Percentiles rank a stretch among this genome's conserved stretches.
Evolutionary conservation across 1,139 yeast species (phyloP).

Genomic region (Geotrichum reessii): DNA sequence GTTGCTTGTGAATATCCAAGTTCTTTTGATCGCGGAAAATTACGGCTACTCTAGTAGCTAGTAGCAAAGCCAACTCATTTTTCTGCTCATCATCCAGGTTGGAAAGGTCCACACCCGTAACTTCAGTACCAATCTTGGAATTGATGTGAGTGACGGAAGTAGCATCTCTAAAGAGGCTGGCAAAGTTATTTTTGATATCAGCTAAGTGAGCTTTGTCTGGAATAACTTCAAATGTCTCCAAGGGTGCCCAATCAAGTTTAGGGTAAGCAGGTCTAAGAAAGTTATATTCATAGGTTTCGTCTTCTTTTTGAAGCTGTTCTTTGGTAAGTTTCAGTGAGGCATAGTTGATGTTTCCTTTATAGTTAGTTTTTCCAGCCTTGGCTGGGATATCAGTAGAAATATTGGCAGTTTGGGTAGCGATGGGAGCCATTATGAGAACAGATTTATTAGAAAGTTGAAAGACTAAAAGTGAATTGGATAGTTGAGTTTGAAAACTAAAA

Average conservation of each 20-base stretch:
- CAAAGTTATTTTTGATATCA: constrained; percentile 33
- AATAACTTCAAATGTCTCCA: constrained; percentile 23
- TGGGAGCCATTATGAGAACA: constrained; percentile 10
- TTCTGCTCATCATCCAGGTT: constrained; percentile 44
- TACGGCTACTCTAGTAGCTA: constrained; percentile 63
- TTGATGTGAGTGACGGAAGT: constrained; percentile 39
- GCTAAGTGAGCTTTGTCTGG: constrained; percentile 22
- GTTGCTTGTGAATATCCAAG: constrained; percentile 46
- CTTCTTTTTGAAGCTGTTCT: constrained; percentile 11
- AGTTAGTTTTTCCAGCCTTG: constrained; percentile 4
- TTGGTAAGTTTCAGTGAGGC: constrained; percentile 8
- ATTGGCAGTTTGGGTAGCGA: too few species aligned
- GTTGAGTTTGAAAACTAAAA: neutral
- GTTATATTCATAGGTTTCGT: constrained; percentile 11
- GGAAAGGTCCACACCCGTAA: constrained; percentile 51
- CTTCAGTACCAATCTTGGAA: constrained; percentile 64
- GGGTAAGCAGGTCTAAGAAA: constrained; percentile 33
- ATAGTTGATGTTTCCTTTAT: constrained; percentile 15
- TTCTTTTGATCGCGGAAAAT: constrained; percentile 58
- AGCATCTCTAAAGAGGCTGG: constrained; percentile 48
- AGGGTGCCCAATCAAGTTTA: constrained; percentile 30
- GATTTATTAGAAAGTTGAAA: neutral
- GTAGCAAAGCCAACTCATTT: constrained; percentile 59
- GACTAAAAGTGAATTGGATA: too few species aligned
- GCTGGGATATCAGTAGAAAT: neutral